phyloP scores from a whole-genome alignment of 164 flowering plant genomes.

The Euptelea pleiosperma region DNA sequence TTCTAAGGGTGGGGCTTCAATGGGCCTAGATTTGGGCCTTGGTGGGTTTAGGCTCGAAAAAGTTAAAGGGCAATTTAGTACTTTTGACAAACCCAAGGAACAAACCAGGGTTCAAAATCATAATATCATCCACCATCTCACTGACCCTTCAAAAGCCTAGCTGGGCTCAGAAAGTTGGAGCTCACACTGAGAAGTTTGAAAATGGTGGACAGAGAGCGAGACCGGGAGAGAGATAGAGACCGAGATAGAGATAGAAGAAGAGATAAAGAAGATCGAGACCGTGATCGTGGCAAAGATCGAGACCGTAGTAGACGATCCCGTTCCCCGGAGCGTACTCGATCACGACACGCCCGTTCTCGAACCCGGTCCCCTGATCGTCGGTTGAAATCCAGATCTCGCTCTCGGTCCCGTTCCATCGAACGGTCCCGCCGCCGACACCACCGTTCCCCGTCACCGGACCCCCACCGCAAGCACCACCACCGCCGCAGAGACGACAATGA shows the following conservation, averaged over 20 bases:
- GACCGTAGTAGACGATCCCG: conserved; percentile 44
- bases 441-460: conserved; percentile 49
- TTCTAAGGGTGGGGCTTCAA: too few relatives aligned
- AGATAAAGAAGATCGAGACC: conserved; percentile 21
- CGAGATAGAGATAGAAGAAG: conserved; percentile 24
- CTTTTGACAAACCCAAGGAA: too few relatives aligned
- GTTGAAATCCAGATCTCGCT: conserved; percentile 36
- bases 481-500: conserved; percentile 30
- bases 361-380: conserved; percentile 34
- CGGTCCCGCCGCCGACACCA: conserved; percentile 41
- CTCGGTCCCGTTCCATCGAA: conserved; percentile 44
- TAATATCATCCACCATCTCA: too few relatives aligned
- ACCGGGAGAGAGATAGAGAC: conserved; percentile 17
- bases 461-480: conserved; percentile 26
- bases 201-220: conserved; percentile 14
- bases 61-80: too few relatives aligned
- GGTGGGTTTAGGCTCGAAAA: too few relatives aligned
- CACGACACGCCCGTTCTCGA: conserved; percentile 39
- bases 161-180: too few relatives aligned
- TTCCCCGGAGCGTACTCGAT: conserved; percentile 45
- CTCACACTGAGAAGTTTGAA: too few relatives aligned
- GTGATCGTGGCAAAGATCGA: conserved; percentile 38
- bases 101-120: too few relatives aligned
- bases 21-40: too few relatives aligned
- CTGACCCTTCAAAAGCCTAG: too few relatives aligned